phyloP scores from a whole-genome alignment of 495 filamentous ascomycete genomes.

The Tirmania nivea region DNA sequence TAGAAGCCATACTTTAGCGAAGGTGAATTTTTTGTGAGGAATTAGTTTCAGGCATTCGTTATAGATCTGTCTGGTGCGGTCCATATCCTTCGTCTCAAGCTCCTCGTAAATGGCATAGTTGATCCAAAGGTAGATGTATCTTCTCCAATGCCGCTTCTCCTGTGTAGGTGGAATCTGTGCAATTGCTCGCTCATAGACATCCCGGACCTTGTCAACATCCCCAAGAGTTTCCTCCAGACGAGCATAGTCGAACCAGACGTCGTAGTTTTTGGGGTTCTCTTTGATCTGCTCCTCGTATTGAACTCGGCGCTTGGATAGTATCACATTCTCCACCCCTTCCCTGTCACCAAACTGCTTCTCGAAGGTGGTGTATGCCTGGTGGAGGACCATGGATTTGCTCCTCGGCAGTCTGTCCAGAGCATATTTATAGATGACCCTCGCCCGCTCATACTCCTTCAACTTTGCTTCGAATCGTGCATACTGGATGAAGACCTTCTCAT shows the following conservation, averaged over 20 bases:
- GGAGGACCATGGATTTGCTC: conserved; percentile 61
- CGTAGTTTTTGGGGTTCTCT: conserved; percentile 85
- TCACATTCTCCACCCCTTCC: conserved; percentile 86
- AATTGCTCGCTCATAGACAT: conserved; percentile 89
- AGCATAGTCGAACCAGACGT: conserved; percentile 90
- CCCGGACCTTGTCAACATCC: conserved; percentile 59
- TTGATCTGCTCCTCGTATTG: conserved; percentile 85
- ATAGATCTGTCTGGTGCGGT: conserved; percentile 76
- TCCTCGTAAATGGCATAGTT: conserved; percentile 96
- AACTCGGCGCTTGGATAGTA: conserved; percentile 80
- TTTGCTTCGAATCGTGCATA: conserved; percentile 87
- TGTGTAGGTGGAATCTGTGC: conserved; percentile 88
- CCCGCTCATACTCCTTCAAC: conserved; percentile 82
- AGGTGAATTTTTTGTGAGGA: conserved; percentile 93
- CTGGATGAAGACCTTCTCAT: conserved; percentile 81
- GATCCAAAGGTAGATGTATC: conserved; percentile 94
- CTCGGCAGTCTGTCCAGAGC: conserved; percentile 79
- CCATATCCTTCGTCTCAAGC: conserved; percentile 52
- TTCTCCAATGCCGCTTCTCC: conserved; percentile 90
- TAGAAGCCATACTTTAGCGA: conserved; percentile 87
- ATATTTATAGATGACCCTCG: conserved; percentile 92
- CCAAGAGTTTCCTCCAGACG: conserved; percentile 69
- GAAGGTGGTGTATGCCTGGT: conserved; percentile 88
- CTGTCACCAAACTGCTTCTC: conserved; percentile 94
- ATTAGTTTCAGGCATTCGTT: conserved; percentile 67